Evolutionary conservation across 768 basidiomycete species (phyloP), one percentile per base, ranked within the genome.

Genomic region (Phallus indusiatus): DNA sequence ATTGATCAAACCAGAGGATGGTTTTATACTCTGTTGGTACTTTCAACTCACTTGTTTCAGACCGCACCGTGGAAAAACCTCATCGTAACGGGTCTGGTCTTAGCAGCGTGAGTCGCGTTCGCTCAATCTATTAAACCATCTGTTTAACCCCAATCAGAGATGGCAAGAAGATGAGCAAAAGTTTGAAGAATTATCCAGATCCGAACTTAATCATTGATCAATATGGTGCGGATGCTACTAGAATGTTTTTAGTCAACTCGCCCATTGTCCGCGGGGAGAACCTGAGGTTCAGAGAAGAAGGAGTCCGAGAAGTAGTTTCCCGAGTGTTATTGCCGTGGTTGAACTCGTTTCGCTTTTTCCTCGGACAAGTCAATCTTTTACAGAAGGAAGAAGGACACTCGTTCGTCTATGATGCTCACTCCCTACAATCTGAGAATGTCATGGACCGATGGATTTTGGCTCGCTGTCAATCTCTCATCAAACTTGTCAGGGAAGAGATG

Each of bases 161-260:
- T 66, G 96, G 96, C 56, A 96, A 94, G 79, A 99, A 99, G 77
- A 99, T 99, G 96, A 94, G 90, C 74, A 99, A 99, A 75, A 94
- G 90, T 72, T 74, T 94, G 60, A 85, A 85, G 71, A 99, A 99
- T 73, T 99, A 94, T 71, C 94, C 96, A 22, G 96, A 99, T 70
- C 96, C 96, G 8, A 92, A 84, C 70, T 64, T 93, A 54, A 81
- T 98, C 70, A 85, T 99, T 62, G 79, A 93, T 68, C 82, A 83
- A 63, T 97, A 91, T 71, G 95, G 96, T 51, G 95, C 94, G 21
- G 96, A 99, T 70, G 94, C 94, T 1, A 90, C 92, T 57, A 84
- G 93, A 89, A 94, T 98, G 84, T 99, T 94, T 82, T 79, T 99
- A 54, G 94, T 99, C 63, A 99, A 98, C 75, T 99, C 96, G 14